Evolutionary conservation across 179 eudicot genomes (phyloP).

Genomic region (Heliamphora pulchella): DNA sequence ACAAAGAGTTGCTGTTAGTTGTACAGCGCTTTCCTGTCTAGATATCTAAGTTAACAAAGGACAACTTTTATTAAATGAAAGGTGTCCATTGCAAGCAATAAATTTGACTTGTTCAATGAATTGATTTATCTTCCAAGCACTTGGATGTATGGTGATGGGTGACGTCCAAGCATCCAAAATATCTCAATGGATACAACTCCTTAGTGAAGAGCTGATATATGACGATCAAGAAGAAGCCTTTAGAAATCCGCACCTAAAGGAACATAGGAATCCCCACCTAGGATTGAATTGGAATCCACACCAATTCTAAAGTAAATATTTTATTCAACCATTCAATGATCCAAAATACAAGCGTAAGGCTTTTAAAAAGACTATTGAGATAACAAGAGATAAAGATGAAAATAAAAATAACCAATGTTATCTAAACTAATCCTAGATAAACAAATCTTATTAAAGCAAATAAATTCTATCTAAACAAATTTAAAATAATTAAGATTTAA

Average conservation of each 20-base stretch:
- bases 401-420: too few relatives aligned
- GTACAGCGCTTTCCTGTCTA: neutral
- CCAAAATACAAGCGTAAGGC: too few relatives aligned
- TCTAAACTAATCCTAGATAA: too few relatives aligned
- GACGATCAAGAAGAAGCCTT: neutral
- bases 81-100: neutral
- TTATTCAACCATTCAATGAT: too few relatives aligned
- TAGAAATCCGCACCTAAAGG: too few relatives aligned
- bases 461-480: too few relatives aligned
- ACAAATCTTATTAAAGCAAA: too few relatives aligned
- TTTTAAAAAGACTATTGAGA: too few relatives aligned
- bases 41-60: neutral
- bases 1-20: neutral
- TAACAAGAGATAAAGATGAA: too few relatives aligned
- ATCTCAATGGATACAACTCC: neutral
- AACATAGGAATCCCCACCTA: neutral
- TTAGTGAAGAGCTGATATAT: neutral
- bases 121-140: neutral
- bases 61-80: neutral
- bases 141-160: neutral
- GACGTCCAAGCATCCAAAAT: neutral
- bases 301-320: too few relatives aligned
- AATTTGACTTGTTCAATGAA: neutral
- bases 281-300: neutral
- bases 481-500: too few relatives aligned